Conservation (phyloP, 345 rosid genomes). For the Erysimum cheiranthoides region DNA sequence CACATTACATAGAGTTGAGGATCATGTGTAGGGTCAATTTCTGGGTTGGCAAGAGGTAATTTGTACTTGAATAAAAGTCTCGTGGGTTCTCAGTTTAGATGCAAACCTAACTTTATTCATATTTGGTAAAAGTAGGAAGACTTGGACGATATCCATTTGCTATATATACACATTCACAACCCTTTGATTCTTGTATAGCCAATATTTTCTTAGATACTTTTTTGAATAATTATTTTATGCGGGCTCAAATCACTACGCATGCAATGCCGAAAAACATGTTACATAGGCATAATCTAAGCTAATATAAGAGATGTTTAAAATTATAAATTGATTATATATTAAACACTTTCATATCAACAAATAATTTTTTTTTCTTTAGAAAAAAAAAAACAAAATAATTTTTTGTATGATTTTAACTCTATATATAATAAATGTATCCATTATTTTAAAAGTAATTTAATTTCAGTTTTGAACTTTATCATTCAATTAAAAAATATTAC, state of each 20-base stretch:
- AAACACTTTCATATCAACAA: too few relatives aligned
- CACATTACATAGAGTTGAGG: slow-evolving; percentile 21
- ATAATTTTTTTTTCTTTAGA: neutral
- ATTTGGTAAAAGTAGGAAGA: slow-evolving; percentile 33
- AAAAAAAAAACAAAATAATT: too few relatives aligned
- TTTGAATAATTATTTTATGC: neutral
- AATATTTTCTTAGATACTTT: neutral
- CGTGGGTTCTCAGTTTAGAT: slow-evolving; percentile 32
- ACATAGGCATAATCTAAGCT: neutral
- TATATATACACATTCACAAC: slow-evolving; percentile 20
- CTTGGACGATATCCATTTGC: slow-evolving; percentile 24
- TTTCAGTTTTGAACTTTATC: neutral
- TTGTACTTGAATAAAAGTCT: slow-evolving; percentile 23
- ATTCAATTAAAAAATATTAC: neutral
- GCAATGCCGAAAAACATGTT: neutral
- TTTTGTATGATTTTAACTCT: neutral
- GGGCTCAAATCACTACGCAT: neutral
- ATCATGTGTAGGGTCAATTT: slow-evolving; percentile 41
- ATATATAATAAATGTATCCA: neutral
- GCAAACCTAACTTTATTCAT: slow-evolving; percentile 28
- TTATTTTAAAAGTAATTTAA: neutral
- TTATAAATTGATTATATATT: neutral
- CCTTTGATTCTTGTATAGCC: neutral
- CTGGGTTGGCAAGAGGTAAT: slow-evolving; percentile 36
- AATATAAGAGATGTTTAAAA: neutral